Evolutionary conservation across 1,284 basidiomycete species (phyloP).

Genomic region (Phaffia rhodozyma): DNA sequence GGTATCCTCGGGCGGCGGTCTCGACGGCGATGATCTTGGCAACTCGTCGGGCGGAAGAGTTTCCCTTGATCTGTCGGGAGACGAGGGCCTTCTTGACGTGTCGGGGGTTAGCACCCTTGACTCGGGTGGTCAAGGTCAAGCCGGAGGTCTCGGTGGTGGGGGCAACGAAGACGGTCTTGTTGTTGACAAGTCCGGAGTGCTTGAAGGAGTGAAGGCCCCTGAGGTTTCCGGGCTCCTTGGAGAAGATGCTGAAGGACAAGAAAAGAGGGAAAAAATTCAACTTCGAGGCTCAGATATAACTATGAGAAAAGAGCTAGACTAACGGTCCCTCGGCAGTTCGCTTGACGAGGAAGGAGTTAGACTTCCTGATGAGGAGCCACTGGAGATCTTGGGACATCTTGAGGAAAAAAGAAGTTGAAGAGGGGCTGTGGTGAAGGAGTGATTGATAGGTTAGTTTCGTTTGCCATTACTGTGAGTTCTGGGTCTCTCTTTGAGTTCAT

Average conservation of each 20-base stretch:
- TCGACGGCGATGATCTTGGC: conserved; percentile 55
- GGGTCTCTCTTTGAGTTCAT: too few relatives aligned
- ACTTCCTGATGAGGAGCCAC: conserved; percentile 81
- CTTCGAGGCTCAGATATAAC: background rate
- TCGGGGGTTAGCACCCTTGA: conserved; percentile 49
- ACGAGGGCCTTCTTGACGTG: conserved; percentile 43
- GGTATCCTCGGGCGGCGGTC: conserved; percentile 59
- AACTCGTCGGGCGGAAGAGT: conserved; percentile 61
- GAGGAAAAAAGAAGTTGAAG: too few relatives aligned
- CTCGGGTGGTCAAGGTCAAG: conserved; percentile 56
- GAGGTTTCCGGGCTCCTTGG: conserved; percentile 75
- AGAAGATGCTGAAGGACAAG: conserved; percentile 46
- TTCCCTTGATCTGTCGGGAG: conserved; percentile 50
- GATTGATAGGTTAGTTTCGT: too few relatives aligned
- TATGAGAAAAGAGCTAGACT: background rate
- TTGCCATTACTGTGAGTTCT: too few relatives aligned
- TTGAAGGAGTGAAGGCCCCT: conserved; percentile 64
- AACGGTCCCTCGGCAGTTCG: conserved; percentile 48
- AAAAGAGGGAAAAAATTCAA: background rate
- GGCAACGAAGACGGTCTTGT: conserved; percentile 54
- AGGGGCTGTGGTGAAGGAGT: too few relatives aligned
- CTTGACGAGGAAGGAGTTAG: conserved; percentile 76
- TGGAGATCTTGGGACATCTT: conserved; percentile 48
- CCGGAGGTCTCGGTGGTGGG: conserved; percentile 44
- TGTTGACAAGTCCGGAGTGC: conserved; percentile 74